phyloP scores from a whole-genome alignment of 768 basidiomycete species.

The Tulasnella sp. region DNA sequence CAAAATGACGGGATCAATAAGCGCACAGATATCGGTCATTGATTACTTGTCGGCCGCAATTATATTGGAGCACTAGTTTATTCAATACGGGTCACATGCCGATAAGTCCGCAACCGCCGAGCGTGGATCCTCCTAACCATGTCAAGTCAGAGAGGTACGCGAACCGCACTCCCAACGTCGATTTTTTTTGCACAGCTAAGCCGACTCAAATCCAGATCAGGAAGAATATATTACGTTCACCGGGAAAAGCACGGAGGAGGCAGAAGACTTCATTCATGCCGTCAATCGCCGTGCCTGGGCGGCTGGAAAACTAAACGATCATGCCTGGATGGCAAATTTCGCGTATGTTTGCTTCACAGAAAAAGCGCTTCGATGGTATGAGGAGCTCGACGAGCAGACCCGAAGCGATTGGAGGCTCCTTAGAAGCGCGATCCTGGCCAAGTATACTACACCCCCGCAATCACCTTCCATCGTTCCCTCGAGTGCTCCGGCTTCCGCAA shows the following conservation, averaged over 20 bases:
- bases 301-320: neutral
- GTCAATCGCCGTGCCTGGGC: neutral
- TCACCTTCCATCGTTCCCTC: neutral
- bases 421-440: neutral
- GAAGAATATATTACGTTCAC: neutral
- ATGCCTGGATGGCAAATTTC: neutral
- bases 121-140: too few relatives aligned
- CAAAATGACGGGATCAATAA: too few relatives aligned
- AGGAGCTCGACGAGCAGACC: neutral
- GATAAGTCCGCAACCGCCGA: too few relatives aligned
- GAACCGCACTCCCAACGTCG: too few relatives aligned
- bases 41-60: too few relatives aligned
- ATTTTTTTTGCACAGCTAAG: too few relatives aligned
- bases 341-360: constrained; percentile 13
- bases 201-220: too few relatives aligned
- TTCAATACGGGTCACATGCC: too few relatives aligned
- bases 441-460: neutral
- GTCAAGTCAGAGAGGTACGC: too few relatives aligned
- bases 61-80: too few relatives aligned
- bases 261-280: neutral
- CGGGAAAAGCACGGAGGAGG: neutral
- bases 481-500: neutral
- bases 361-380: constrained; percentile 1
- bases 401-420: neutral
- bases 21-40: too few relatives aligned